Conservation (phyloP, 2,329 filamentous ascomycete species). For the Fusarium devonianum region DNA sequence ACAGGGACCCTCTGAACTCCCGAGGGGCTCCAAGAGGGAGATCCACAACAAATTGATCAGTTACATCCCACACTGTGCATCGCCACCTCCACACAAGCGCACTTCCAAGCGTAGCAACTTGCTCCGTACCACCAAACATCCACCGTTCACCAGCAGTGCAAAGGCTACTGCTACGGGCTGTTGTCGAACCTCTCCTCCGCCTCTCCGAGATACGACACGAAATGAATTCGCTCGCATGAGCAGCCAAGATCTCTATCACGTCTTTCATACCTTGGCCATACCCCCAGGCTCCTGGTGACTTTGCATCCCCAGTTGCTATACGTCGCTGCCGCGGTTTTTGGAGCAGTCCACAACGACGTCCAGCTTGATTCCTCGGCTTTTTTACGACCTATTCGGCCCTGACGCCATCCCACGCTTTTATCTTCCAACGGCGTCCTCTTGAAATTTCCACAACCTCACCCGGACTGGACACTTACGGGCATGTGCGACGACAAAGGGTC, state of each 20-base stretch:
- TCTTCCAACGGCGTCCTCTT: not conserved
- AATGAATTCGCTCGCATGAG: constrained; percentile 9
- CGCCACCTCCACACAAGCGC: constrained; percentile 38
- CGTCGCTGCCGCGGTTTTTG: constrained; percentile 6
- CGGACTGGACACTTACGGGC: constrained; percentile 16
- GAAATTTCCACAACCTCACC: not conserved
- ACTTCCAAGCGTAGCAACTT: constrained; percentile 8
- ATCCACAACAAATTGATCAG: not conserved
- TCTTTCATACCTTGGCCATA: constrained; percentile 25
- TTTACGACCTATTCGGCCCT: no score
- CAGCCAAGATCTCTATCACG: constrained; percentile 13
- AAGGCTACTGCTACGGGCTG: constrained; percentile 12
- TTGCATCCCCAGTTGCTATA: constrained; percentile 15
- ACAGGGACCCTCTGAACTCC: constrained; percentile 21
- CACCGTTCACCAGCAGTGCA: constrained; percentile 10
- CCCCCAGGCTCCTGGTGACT: constrained; percentile 12
- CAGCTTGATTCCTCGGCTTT: no score
- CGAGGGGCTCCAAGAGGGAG: not conserved
- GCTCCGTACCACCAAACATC: not conserved
- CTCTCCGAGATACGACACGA: not conserved
- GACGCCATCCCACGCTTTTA: not conserved
- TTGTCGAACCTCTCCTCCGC: constrained; percentile 1
- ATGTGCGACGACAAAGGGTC: constrained; percentile 34
- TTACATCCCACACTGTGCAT: constrained; percentile 38
- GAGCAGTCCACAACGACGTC: constrained; percentile 14